Evolutionary conservation across 129 eudicot genomes (phyloP), one percentile per base, ranked within the genome.

Genomic region (Artemisia argyi): DNA sequence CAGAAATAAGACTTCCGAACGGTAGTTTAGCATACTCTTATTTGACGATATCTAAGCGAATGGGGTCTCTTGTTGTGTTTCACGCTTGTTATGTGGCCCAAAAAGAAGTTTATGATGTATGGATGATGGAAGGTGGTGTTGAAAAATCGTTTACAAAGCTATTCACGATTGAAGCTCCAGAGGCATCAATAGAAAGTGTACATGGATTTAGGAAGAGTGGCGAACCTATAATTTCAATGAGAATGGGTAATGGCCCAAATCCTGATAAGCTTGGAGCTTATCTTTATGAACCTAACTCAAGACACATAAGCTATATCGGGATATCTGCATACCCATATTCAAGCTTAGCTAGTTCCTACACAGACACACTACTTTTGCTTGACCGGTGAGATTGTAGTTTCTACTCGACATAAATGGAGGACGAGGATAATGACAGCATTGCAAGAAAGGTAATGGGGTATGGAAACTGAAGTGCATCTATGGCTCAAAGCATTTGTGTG

Each of bases 91-190:
- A 0, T 10, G 11, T 10, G 13, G 0, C 3, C 42, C 3, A 10
- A 13, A 22, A 66, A 10, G 12, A 66, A 20, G 35, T 18, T 66
- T 20, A 9, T 66, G 2, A 10, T 3, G 58, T 47, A 20, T 66
- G 71, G 71, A 47, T 66, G 57, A 66, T 46, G 71, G 42, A 56
- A 7, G 2, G 14, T 71, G 46, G 42, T 42, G 56, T 56, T 35
- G 1, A 65, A 7, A 19, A 71, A 10, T 35, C 53, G 14, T 71
- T 71, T 39, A 20, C 22, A 11, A 56, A 56, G 42, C 26, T 56
- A 19, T 71, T 17, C 24, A 56, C 22, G 17, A 18, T 71, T 57
- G 46, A 42, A 16, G 5, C 55, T 18, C 39, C 66, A 18, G 3
- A 44, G 39, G 75, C 14, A 12, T 15, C 66, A 7, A 11, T 66